Percentiles rank a stretch among this genome's conserved stretches.
phyloP scores from a whole-genome alignment of 805 yeast genomes.

The Candida schatavii region DNA sequence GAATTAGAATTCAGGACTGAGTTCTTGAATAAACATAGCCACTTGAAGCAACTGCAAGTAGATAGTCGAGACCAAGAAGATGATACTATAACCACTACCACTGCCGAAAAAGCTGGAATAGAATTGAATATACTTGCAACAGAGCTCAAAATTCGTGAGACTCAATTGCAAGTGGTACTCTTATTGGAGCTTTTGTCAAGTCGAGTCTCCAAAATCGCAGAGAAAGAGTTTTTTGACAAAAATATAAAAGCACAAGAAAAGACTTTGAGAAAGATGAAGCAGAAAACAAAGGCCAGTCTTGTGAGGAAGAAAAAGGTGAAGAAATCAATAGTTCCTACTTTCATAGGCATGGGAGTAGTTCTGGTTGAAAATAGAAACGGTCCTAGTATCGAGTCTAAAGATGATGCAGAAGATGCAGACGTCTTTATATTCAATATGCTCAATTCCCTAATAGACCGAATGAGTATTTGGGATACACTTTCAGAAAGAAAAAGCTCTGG shows the following conservation, averaged over 20 bases:
- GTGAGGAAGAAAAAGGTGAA: slow-evolving; percentile 15
- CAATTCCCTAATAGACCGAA: slow-evolving; percentile 48
- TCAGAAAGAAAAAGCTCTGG: slow-evolving; percentile 28
- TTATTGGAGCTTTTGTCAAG: slow-evolving; percentile 42
- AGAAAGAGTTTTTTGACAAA: slow-evolving; percentile 27
- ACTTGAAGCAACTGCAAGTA: slow-evolving; percentile 15
- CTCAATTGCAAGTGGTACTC: slow-evolving; percentile 52
- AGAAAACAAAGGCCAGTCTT: slow-evolving; percentile 18
- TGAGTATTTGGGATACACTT: slow-evolving; percentile 53
- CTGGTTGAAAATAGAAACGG: slow-evolving; percentile 8
- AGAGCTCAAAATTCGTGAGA: slow-evolving; percentile 51
- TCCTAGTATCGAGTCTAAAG: neutral
- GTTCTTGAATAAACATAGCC: slow-evolving; percentile 18
- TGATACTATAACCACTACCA: no score
- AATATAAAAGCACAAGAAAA: slow-evolving; percentile 26
- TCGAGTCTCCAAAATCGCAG: slow-evolving; percentile 21
- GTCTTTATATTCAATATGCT: slow-evolving; percentile 21
- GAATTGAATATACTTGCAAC: slow-evolving; percentile 19
- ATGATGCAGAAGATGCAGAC: neutral
- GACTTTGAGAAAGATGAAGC: slow-evolving; percentile 18
- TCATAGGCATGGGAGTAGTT: slow-evolving; percentile 37
- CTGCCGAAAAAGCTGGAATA: slow-evolving; percentile 7
- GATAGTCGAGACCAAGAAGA: neutral
- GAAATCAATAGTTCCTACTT: slow-evolving; percentile 39
- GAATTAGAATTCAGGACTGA: slow-evolving; percentile 24